Percentiles rank a stretch among this genome's conserved stretches.
These are phyloP conservation scores for Blumeriella jaapii DNA, from an alignment of 2,329 filamentous ascomycete species.

Conservation along the genomic window DNA sequence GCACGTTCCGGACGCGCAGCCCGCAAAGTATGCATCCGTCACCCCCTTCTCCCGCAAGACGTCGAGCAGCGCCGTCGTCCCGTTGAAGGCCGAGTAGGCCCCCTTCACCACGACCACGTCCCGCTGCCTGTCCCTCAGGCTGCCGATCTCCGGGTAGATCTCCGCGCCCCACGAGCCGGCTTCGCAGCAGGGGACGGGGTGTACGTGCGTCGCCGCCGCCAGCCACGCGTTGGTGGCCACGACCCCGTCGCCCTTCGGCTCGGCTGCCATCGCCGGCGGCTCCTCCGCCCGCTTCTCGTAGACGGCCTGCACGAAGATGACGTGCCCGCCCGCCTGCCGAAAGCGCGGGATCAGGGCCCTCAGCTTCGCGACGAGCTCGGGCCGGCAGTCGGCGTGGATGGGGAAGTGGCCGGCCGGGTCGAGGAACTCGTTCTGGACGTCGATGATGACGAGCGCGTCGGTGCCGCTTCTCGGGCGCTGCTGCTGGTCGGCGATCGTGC, in stretches of 20 bases:
- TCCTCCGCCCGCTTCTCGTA: conserved; percentile 4
- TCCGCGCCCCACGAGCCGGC: conserved; percentile 2
- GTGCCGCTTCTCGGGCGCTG: no score
- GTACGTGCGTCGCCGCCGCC: conserved; percentile 2
- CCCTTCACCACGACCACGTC: conserved; percentile 3
- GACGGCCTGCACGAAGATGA: conserved; percentile 7
- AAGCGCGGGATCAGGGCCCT: conserved; percentile 5
- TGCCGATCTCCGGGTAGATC: conserved; percentile 1
- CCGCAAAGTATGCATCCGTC: conserved; percentile 3
- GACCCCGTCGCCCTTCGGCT: conserved; percentile 3
- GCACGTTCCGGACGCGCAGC: conserved; percentile 6
- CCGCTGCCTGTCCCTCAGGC: neutral
- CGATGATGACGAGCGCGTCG: conserved; percentile 7
- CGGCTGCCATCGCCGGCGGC: conserved; percentile 1
- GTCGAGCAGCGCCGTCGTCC: neutral
- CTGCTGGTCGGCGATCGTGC: no score
- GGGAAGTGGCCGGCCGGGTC: conserved; percentile 5
- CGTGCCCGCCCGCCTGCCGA: neutral
- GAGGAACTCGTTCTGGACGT: conserved; percentile 8
- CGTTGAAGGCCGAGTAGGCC: conserved; percentile 4
- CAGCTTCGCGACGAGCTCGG: conserved; percentile 1
- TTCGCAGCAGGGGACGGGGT: conserved; percentile 3
- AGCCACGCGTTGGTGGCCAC: conserved; percentile 6
- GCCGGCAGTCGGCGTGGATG: neutral
- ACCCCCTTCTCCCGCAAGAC: neutral